Evolutionary conservation across 2,329 filamentous ascomycete genomes (phyloP).

Genomic region (Fusarium sp.): DNA sequence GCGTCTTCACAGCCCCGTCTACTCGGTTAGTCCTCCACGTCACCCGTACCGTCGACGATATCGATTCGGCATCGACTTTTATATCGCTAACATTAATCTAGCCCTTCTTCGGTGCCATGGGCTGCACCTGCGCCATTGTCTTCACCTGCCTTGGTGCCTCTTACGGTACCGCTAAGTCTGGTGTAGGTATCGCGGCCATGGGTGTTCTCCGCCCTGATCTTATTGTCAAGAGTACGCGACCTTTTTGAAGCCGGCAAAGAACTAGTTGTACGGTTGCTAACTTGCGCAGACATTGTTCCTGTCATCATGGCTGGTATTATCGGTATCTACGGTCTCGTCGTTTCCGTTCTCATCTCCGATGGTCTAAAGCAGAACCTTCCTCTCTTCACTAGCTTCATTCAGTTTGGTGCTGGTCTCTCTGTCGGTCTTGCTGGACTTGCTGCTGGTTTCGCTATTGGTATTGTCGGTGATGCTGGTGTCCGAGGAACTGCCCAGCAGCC

Average conservation of each 20-base stretch:
- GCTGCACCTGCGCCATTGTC: constrained; percentile 95
- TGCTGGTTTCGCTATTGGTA: constrained; percentile 86
- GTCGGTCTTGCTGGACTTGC: constrained; percentile 86
- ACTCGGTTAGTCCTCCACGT: constrained; percentile 82
- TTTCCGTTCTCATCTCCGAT: constrained; percentile 87
- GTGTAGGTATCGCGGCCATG: constrained; percentile 98
- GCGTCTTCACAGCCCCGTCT: constrained; percentile 78
- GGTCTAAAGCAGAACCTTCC: constrained; percentile 75
- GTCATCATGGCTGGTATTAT: constrained; percentile 99
- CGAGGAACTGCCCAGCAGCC: constrained; percentile 86
- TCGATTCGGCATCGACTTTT: constrained; percentile 25
- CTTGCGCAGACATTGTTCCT: constrained; percentile 85
- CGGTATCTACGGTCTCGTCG: constrained; percentile 95
- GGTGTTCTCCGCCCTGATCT: constrained; percentile 97
- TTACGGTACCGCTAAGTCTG: constrained; percentile 98
- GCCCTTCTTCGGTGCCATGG: constrained; percentile 97
- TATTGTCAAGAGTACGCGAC: constrained; percentile 94
- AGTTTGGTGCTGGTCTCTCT: constrained; percentile 82
- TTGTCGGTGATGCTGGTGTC: constrained; percentile 89
- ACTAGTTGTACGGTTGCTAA: constrained; percentile 31
- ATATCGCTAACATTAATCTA: constrained; percentile 52
- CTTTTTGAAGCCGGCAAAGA: background rate
- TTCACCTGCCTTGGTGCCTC: constrained; percentile 97
- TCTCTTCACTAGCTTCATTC: constrained; percentile 85
- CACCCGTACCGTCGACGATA: constrained; percentile 39